phyloP scores from a whole-genome alignment of 208 protist species.

The Crithidia thermophila region DNA sequence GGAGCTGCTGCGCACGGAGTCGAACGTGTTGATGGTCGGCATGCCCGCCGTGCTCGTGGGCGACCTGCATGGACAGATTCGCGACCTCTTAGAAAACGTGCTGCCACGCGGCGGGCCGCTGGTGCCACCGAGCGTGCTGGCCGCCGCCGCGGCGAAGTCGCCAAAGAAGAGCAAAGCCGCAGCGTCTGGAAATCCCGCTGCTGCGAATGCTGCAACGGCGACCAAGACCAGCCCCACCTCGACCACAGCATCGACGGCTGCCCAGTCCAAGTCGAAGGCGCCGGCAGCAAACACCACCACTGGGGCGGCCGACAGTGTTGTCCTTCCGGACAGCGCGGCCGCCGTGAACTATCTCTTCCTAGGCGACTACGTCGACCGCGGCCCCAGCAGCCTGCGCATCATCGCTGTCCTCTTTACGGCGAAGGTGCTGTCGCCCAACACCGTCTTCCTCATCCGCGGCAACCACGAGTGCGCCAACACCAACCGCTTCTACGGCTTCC shows the following conservation, averaged over 20 bases:
- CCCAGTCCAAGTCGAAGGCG: slow-evolving; percentile 16
- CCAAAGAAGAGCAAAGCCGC: slow-evolving; percentile 6
- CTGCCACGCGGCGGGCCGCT: slow-evolving; percentile 69
- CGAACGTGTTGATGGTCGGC: slow-evolving; percentile 96
- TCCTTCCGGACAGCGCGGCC: too few relatives aligned
- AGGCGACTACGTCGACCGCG: slow-evolving; percentile 99
- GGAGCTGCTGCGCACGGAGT: slow-evolving; percentile 90
- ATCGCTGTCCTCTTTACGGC: slow-evolving; percentile 94
- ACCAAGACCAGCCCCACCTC: neutral
- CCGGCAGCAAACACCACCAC: too few relatives aligned
- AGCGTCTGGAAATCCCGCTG: neutral
- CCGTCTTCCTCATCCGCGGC: slow-evolving; percentile 98
- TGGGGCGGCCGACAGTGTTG: too few relatives aligned
- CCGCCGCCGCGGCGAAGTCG: neutral
- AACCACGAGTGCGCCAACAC: slow-evolving; percentile 99
- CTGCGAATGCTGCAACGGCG: neutral
- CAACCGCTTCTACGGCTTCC: slow-evolving; percentile 99
- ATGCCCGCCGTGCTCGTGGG: slow-evolving; percentile 92
- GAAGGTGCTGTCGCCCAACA: slow-evolving; percentile 98
- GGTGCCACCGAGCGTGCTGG: slow-evolving; percentile 31
- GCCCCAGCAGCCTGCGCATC: slow-evolving; percentile 96
- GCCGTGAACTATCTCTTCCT: slow-evolving; percentile 98
- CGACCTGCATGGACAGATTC: slow-evolving; percentile 87
- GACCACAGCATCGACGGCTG: neutral
- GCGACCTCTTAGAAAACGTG: slow-evolving; percentile 72